Evolutionary conservation across 2,329 filamentous ascomycete species (phyloP), one percentile per base, ranked within the genome.

Genomic region (Zalaria obscura): DNA sequence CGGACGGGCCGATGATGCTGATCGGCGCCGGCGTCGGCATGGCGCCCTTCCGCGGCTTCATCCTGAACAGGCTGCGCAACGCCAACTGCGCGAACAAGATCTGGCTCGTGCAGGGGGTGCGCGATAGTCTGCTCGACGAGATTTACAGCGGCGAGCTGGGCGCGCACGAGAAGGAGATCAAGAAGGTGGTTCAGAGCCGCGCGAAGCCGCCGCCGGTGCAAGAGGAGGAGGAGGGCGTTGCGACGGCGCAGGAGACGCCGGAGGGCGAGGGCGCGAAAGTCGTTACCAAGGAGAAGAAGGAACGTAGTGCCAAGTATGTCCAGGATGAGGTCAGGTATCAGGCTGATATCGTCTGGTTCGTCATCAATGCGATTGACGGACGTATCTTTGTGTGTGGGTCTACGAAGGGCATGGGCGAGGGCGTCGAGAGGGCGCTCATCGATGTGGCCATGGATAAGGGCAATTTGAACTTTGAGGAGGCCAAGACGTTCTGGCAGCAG

Each of bases 51-150:
- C 80, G 91, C 38, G 91, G 91, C 44, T 98, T 98, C 60, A 93
- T 98, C 36, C 84, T 96, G 65, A 85, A 93, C 45, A 76, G 88
- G 8, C 72, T 95, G 43, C 89, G 89, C 71, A 91, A 87, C 47
- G 88, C 88, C 56, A 95, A 93, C 65, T 94, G 88, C 57, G 87
- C 86, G 48, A 95, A 95, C 70, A 95, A 95, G 67, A 89, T 95
- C 53, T 95, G 88, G 88, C 84, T 95, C 36, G 75, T 95, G 36
- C 88, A 95, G 64, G 88, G 88, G 33, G 79, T 94, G 36, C 82
- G 88, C n/a, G 91, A 98, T 64, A 87, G 83, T 26, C 76, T 93
- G 35, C 76, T 96, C 25, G 91, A 98, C 56, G 91, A 98, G 64
- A 79, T 98, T 34, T 98, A 98, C 68, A 85, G 80, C 44, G 91